Evolutionary conservation across 176 grass and related monocot genomes (phyloP).

Genomic region (Stipa capillata): DNA sequence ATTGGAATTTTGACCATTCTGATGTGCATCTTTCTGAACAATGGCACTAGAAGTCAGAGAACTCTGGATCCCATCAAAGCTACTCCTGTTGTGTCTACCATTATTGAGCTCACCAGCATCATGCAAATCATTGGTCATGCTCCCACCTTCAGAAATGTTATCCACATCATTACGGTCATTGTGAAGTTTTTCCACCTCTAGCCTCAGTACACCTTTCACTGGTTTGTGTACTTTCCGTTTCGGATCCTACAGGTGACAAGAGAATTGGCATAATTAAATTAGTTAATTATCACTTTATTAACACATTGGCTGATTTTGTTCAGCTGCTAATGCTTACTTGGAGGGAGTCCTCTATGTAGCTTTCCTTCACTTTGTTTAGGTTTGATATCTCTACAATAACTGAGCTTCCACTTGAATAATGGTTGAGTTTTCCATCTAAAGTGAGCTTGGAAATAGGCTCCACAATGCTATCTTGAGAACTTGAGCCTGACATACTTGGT

Average conservation of each 20-base stretch:
- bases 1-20: slow-evolving; percentile 41
- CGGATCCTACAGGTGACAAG: slow-evolving; percentile 62
- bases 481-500: slow-evolving; percentile 74
- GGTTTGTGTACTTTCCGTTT: slow-evolving; percentile 99
- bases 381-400: slow-evolving; percentile 95
- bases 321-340: slow-evolving; percentile 44
- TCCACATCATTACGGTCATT: slow-evolving; percentile 47
- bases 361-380: slow-evolving; percentile 98
- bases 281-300: neutral
- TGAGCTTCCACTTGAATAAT: slow-evolving; percentile 82
- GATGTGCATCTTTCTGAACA: slow-evolving; percentile 34
- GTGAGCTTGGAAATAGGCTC: slow-evolving; percentile 86
- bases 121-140: slow-evolving; percentile 68
- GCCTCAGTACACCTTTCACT: slow-evolving; percentile 80
- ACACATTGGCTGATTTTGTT: slow-evolving; percentile 1
- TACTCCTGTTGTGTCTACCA: slow-evolving; percentile 47
- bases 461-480: slow-evolving; percentile 66
- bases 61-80: slow-evolving; percentile 51
- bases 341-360: slow-evolving; percentile 94
- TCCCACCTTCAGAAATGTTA: slow-evolving; percentile 88
- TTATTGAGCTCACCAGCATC: slow-evolving; percentile 52
- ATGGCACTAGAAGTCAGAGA: slow-evolving; percentile 38
- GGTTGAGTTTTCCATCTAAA: slow-evolving; percentile 76
- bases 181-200: slow-evolving; percentile 95
- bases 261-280: slow-evolving; percentile 5